Conservation (phyloP, 1,284 basidiomycete genomes). For the Tremellales sp. region DNA sequence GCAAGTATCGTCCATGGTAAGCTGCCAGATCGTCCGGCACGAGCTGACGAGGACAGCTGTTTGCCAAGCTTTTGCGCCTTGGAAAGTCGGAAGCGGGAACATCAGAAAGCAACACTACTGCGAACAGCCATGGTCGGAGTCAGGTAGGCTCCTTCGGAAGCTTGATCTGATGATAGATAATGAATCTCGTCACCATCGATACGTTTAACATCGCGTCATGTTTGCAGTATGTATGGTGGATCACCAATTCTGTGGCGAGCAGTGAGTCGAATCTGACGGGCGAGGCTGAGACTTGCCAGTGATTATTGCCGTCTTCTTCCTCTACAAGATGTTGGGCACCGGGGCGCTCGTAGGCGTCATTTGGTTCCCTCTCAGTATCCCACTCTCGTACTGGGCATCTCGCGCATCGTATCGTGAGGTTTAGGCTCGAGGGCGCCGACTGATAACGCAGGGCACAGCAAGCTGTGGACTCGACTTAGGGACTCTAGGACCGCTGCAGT, state of each 20-base stretch:
- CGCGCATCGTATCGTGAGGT: conserved; percentile 42
- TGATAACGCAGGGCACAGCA: no score
- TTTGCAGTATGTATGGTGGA: no score
- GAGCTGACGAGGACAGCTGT: conserved; percentile 34
- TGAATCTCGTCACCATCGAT: conserved; percentile 47
- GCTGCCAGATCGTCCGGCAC: conserved; percentile 7
- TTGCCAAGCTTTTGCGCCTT: conserved; percentile 43
- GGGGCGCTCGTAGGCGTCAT: conserved; percentile 42
- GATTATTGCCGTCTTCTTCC: conserved; percentile 31
- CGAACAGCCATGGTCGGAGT: conserved; percentile 30
- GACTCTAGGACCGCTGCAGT: conserved; percentile 43
- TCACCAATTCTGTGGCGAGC: no score
- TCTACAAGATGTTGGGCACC: conserved; percentile 44
- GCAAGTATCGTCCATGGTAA: conserved; percentile 35
- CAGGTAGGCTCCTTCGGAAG: no score
- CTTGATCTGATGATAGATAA: no score
- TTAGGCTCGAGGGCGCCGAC: no score
- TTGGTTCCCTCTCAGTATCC: conserved; percentile 34
- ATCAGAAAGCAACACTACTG: conserved; percentile 43
- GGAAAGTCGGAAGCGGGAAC: conserved; percentile 42
- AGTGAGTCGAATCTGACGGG: no score
- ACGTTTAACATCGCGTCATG: conserved; percentile 27
- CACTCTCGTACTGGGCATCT: conserved; percentile 26
- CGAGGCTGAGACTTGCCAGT: conserved; percentile 21
- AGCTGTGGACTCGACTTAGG: conserved; percentile 32